Evolutionary conservation across 805 yeast genomes (phyloP), one percentile per base, ranked within the genome.

Genomic region (Metschnikowia henanensis): DNA sequence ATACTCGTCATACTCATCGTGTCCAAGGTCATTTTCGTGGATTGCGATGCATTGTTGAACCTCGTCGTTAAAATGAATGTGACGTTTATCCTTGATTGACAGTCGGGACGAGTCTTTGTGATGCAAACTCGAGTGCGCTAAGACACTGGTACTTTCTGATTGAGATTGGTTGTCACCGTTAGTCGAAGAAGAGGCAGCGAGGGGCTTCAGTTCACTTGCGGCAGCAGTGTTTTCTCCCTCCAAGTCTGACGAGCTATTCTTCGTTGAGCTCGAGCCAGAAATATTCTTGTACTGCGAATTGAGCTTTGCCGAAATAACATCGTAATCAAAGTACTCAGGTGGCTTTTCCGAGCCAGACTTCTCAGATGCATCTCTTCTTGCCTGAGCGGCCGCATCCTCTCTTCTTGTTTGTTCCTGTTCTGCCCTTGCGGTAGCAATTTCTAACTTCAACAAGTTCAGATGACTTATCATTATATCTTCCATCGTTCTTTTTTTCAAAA

Each of bases 41-140:
- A 91, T 61, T 0, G 96, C 91, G 49, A 87, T 82, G 64, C 99
- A 94, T 64, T 94, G 99, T 62, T 89, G 91, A 25, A 94, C 99
- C 41, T 90, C 81, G 60, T 89, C 95, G 62, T 85, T 94, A 68
- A 94, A 94, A 65, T 91, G 98, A 49, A 94, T 91, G 55, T 79
- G 95, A 48, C 95, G 79, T 29, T 61, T 65, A 44, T 70, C 71
- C 21, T 47, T 47, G 4, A 19, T 36, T 10, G 43, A 13, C 39
- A 43, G 39, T 10, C 25, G 39, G 3, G 42, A 26, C 6, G 46
- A 43, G 28, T 38, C 46, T 18, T 33, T 33, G 9, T 23, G 39
- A 17, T 37, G 46, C 30, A 42, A 37, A 25, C 46, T 42, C 18
- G 52, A 39, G 23, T 36, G 46, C 5, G 44, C n/a, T 19, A 16